Evolutionary conservation across 345 rosid species (phyloP), one percentile per base, ranked within the genome.

Genomic region (Pelargonium nanum): DNA sequence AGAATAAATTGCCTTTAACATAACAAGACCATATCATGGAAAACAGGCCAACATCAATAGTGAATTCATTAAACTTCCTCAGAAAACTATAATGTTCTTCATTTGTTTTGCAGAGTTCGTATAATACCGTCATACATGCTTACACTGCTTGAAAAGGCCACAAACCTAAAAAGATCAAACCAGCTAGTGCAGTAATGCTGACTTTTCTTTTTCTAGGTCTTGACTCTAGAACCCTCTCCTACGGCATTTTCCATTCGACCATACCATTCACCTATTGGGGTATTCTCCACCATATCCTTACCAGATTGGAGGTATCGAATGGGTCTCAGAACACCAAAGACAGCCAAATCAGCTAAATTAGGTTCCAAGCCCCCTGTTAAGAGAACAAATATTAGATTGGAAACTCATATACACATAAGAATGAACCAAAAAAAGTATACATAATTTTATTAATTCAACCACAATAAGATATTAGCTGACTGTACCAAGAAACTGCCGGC

Each of bases 331-430:
- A 93, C 96, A 20, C 97, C 97, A 22, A 87, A 89, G 10, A 81
- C 96, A 8, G 96, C 85, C 1, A 93, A 97, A 78, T 89, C 99
- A 3, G 90, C 99, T 69, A 89, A 62, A 81, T 89, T 93, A 40
- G 97, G 99, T 72, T 80, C 72, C 0, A 80, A 64, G 13, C 89
- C 94, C 72, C 97, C 96, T 93, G 83, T 48, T 51, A 51, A 67
- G 54, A 26, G 6, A 26, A 12, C 3, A 25, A 25, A 19, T 40
- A 12, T 40, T 40, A 40, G 1, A 3, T 34, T 9, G 45, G 45
- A 34, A 34, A 34, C 6, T 34, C n/a, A n/a, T n/a, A n/a, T n/a
- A n/a, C n/a, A n/a, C n/a, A n/a, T n/a, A 30, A 30, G 6, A 30
- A 5, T 30, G 6, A 30, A 5, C 10, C 10, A 30, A 30, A 30